Evolutionary conservation across 2,329 filamentous ascomycete species (phyloP), one percentile per base, ranked within the genome.

Genomic region (Venturia effusa): DNA sequence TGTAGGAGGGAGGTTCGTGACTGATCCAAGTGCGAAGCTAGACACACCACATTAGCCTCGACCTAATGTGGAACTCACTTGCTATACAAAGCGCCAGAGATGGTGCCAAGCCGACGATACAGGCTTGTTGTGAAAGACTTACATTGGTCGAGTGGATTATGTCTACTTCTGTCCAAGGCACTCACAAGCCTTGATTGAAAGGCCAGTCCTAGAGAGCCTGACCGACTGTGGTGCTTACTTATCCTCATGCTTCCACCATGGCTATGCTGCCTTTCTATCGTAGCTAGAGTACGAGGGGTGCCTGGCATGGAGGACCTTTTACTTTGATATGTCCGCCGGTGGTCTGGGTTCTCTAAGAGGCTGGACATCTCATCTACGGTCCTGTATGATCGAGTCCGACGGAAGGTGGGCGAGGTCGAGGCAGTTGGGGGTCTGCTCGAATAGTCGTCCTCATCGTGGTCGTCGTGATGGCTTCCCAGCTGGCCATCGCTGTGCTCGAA

Each of bases 1-100:
- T 97, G 90, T 61, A 87, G 79, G 11, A 88, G 76, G 4, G 85
- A 87, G 40, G 81, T 78, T 70, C 87, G 89, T 60, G 86, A 87
- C 67, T 88, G 85, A 66, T 80, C 75, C 75, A 87, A 77, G 66
- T 81, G 81, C 37, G 83, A 80, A 69, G 73, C 75, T 60, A 39
- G 11, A 22, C 17, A 32, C 27, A 63, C 27, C 6, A 27, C 13
- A 19, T 59, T 63, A 55, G 61, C 41, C 43, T 43, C 30, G 27
- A 17, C 22, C 7, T 22, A 41, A 0, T 17, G 2, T 13, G 34
- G 19, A 24, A 8, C 51, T 57, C 10, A 4, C 51, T 11, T 57
- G 30, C 27, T 43, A 13, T 30, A 37, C 24, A n/a, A 30, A 60
- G 60, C n/a, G 60, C 24, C 43, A 10, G 30, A 61, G 11, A 22